Base-by-base conservation (phyloP, 2,329 filamentous ascomycete species). In the Sporothrix luriei region DNA sequence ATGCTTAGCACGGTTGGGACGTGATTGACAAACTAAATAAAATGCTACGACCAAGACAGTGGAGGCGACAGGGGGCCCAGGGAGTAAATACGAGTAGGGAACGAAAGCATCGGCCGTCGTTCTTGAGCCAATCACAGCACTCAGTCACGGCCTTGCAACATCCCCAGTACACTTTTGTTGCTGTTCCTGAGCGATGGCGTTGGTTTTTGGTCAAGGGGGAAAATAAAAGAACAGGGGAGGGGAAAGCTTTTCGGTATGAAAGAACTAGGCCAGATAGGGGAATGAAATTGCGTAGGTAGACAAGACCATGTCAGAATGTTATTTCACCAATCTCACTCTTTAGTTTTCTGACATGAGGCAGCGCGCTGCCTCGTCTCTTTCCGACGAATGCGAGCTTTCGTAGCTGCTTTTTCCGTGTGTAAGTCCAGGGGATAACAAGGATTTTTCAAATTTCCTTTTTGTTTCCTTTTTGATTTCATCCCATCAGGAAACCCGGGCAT, bases 91-190 rank as follows among this genome's bases (percentile, higher is more conserved):
- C n/a, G n/a, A n/a, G n/a, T n/a, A 40, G 55, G 21, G n/a, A 49
- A 21, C 6, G 59, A 21, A 46, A 48, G 24, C 43, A n/a, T 64
- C 61, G 61, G 61, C 21, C 16, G 19, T 71, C 70, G 70, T 69
- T 69, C 21, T 21, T 49, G 21, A 33, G 43, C 70, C 70, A 71
- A 69, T 71, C 54, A 68, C 14, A 46, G 4, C 10, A 48, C 40
- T 48, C 38, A 3, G 40, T 33, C 33, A 6, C 29, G 33, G 33
- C 33, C 33, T 33, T 33, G 33, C 33, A 33, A 33, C 4, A 33
- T 33, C 33, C 33, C 9, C 33, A 33, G 33, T 33, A 33, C 33
- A 33, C 33, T 49, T 16, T 61, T 61, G 57, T 26, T n/a, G 38
- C 4, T 38, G 38, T 62, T 62, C 57, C 57, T 61, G 57, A n/a